Evolutionary conservation across 805 yeast genomes (phyloP), one percentile per base, ranked within the genome.

Genomic region (Hagleromyces aurorensis): DNA sequence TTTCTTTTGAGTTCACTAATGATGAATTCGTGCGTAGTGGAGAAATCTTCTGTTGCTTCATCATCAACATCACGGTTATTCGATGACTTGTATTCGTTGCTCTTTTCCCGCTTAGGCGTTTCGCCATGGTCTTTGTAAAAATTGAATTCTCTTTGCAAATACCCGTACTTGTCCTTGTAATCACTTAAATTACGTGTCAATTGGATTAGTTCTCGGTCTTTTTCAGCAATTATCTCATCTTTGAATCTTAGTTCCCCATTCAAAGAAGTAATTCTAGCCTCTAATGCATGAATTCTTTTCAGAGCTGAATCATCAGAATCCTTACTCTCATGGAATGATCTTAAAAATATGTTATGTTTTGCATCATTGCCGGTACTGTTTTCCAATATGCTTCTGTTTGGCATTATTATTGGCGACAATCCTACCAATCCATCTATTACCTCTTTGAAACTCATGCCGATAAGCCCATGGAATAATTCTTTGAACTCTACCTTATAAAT

Each of bases 401-500:
- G 32, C 14, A 14, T 32, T 22, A 27, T 43, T 38, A 25, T 35
- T 32, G 8, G 33, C 34, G 11, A 41, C 34, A 23, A 38, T 31
- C 15, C 37, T 9, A 25, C 20, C 11, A 40, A 29, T 6, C 35
- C 33, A 20, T 43, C 44, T 2, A 55, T 43, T 0, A 57, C 55
- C 12, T 43, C 46, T n/a, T 34, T 40, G 30, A 57, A 56, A 1
- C 52, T 42, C n/a, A 44, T 38, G 3, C 64, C 64, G 6, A 55
- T 34, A 13, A 62, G 35, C 5, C 55, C 49, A 15, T 43, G 43
- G 28, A 59, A 58, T 13, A 57, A 33, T 11, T 46, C 38, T 17
- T 43, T 36, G 41, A 58, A 55, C 12, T 58, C 62, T 7, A 50
- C 42, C 33, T 51, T 60, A 29, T 50, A 45, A 1, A 61, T 43